These are phyloP conservation scores for Lactifluus hygrophoroides DNA, from an alignment of 768 basidiomycete genomes.

Conservation along the genomic window DNA sequence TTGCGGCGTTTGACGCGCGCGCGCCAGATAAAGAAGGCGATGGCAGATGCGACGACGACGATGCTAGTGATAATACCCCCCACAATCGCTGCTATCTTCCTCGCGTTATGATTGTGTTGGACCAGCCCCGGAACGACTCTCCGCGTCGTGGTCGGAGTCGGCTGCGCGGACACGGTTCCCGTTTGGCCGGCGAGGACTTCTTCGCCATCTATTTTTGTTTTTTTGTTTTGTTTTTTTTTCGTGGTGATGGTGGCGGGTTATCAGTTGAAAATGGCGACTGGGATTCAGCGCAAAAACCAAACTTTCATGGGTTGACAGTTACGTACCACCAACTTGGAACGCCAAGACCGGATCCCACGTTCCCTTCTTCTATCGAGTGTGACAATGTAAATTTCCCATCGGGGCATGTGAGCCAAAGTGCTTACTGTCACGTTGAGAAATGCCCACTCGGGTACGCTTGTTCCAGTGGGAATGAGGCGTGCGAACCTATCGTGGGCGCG, in stretches of 20 bases:
- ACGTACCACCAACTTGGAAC: constrained; percentile 5
- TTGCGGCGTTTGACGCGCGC: constrained; percentile 8
- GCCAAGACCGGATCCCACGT: constrained; percentile 2
- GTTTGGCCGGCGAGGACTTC: background rate
- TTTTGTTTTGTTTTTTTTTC: too few relatives aligned
- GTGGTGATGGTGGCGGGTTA: too few relatives aligned
- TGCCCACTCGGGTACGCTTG: constrained; percentile 7
- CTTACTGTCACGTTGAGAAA: constrained; percentile 11
- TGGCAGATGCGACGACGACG: background rate
- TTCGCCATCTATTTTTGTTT: background rate
- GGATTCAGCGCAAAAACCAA: too few relatives aligned
- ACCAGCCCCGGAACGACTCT: constrained; percentile 1
- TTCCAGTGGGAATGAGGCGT: background rate
- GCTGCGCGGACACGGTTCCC: background rate
- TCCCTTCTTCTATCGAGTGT: background rate
- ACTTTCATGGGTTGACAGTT: too few relatives aligned
- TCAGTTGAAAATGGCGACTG: too few relatives aligned
- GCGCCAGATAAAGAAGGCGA: background rate
- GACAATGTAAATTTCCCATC: too few relatives aligned
- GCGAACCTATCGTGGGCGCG: background rate
- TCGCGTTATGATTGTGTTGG: background rate
- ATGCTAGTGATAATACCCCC: background rate
- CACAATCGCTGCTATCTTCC: background rate
- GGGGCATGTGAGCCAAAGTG: too few relatives aligned
- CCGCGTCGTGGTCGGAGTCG: background rate